phyloP scores from a whole-genome alignment of 1,284 basidiomycete species.

The Ceratobasidium theobromae region DNA sequence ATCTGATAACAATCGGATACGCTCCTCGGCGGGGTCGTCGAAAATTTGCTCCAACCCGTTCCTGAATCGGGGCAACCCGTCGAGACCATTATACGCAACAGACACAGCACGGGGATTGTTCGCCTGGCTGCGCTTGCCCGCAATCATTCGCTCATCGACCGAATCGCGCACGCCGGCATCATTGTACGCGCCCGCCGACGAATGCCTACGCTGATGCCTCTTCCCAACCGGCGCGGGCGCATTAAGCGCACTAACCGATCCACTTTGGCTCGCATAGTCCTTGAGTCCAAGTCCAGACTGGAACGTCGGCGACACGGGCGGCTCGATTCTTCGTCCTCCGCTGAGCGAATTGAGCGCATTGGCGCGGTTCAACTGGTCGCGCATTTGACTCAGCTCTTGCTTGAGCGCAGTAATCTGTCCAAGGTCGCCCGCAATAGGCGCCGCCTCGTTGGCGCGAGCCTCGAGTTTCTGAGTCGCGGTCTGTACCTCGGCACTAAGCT shows the following conservation, averaged over 20 bases:
- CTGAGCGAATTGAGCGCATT: slow-evolving; percentile 86
- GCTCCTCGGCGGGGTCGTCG: slow-evolving; percentile 92
- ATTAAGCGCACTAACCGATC: slow-evolving; percentile 39
- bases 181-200: slow-evolving; percentile 77
- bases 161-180: slow-evolving; percentile 64
- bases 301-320: slow-evolving; percentile 78
- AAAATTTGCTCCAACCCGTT: slow-evolving; percentile 76
- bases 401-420: slow-evolving; percentile 80
- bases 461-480: slow-evolving; percentile 78
- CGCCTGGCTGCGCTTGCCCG: slow-evolving; percentile 71
- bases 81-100: slow-evolving; percentile 82
- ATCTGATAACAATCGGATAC: slow-evolving; percentile 92
- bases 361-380: slow-evolving; percentile 93
- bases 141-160: slow-evolving; percentile 76
- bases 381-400: slow-evolving; percentile 85
- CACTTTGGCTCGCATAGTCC: slow-evolving; percentile 48
- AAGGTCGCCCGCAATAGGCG: slow-evolving; percentile 44
- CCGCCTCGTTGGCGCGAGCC: slow-evolving; percentile 63
- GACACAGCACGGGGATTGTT: slow-evolving; percentile 89
- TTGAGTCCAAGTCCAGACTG: slow-evolving; percentile 56
- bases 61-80: slow-evolving; percentile 66
- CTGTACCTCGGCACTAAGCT: slow-evolving; percentile 75
- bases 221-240: slow-evolving; percentile 42
- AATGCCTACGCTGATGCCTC: slow-evolving; percentile 78
- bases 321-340: slow-evolving; percentile 60